These are phyloP conservation scores for Termitomyces sp. DNA, from an alignment of 768 basidiomycete genomes.

Conservation along the genomic window DNA sequence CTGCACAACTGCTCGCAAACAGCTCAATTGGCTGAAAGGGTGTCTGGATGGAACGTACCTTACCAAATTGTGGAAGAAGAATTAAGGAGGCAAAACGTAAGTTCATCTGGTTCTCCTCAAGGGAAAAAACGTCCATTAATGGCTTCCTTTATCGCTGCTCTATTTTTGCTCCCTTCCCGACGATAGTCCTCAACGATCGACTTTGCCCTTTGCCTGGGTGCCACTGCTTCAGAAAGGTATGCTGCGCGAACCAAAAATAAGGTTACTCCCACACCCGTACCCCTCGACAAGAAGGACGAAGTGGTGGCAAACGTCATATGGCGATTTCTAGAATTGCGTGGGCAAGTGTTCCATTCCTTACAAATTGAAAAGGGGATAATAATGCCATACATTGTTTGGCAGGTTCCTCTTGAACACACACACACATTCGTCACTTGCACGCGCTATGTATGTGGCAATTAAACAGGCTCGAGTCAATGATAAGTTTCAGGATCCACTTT, in stretches of 20 bases:
- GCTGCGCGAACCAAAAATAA: constrained; percentile 79
- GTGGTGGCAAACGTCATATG: constrained; percentile 97
- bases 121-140: constrained; percentile 21
- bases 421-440: constrained; percentile 82
- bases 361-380: constrained; percentile 3
- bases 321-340: constrained; percentile 90
- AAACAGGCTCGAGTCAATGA: constrained; percentile 81
- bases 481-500: constrained; percentile 97
- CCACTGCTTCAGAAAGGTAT: constrained; percentile 74
- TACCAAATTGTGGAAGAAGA: constrained; percentile 88
- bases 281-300: constrained; percentile 97
- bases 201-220: constrained; percentile 90
- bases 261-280: constrained; percentile 22
- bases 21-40: constrained; percentile 81
- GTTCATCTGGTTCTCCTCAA: constrained; percentile 22
- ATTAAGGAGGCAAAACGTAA: constrained; percentile 90
- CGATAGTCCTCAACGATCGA: constrained; percentile 93
- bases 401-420: constrained; percentile 90
- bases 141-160: constrained; percentile 12
- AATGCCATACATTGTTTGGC: constrained; percentile 6
- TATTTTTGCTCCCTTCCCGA: constrained; percentile 9
- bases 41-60: constrained; percentile 85
- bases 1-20: constrained; percentile 77
- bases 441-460: constrained; percentile 85
- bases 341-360: constrained; percentile 5